These are phyloP conservation scores for Lichtheimia ornata DNA, from an alignment of 371 early-diverging fungal species.

Conservation along the genomic window DNA sequence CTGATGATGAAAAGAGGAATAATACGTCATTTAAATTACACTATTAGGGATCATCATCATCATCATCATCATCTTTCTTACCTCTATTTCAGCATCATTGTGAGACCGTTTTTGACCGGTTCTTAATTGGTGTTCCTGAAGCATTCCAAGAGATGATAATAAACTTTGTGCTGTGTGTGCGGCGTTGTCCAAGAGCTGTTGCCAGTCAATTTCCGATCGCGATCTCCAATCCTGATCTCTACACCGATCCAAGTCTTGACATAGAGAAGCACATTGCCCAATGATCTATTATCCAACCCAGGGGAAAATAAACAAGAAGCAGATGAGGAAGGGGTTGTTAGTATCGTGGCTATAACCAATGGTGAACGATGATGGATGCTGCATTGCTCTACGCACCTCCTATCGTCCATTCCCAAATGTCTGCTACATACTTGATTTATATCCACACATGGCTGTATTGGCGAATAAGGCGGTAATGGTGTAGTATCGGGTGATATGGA, in stretches of 20 bases:
- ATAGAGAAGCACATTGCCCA: slow-evolving; percentile 14
- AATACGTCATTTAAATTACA: neutral
- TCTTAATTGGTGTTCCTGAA: slow-evolving; percentile 4
- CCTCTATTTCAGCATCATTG: neutral
- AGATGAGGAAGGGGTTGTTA: too few species aligned
- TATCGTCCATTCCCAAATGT: too few species aligned
- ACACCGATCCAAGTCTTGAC: slow-evolving; percentile 14
- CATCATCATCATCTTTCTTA: neutral
- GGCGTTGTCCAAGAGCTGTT: slow-evolving; percentile 6
- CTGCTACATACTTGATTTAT: neutral
- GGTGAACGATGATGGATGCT: too few species aligned
- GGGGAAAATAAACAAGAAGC: too few species aligned
- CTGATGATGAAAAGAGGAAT: neutral
- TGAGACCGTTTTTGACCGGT: neutral
- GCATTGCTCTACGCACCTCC: too few species aligned
- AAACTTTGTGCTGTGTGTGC: slow-evolving; percentile 10
- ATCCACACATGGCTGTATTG: neutral
- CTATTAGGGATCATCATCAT: neutral
- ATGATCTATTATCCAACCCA: slow-evolving; percentile 6
- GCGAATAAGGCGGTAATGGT: neutral
- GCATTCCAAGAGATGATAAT: slow-evolving; percentile 1
- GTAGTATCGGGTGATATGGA: neutral
- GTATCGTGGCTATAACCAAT: too few species aligned
- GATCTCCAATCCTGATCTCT: slow-evolving; percentile 7
- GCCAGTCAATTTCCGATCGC: slow-evolving; percentile 8